Evolutionary conservation across 31 red algal species (phyloP).

Genomic region (Odonthalia washingtoniensis): DNA sequence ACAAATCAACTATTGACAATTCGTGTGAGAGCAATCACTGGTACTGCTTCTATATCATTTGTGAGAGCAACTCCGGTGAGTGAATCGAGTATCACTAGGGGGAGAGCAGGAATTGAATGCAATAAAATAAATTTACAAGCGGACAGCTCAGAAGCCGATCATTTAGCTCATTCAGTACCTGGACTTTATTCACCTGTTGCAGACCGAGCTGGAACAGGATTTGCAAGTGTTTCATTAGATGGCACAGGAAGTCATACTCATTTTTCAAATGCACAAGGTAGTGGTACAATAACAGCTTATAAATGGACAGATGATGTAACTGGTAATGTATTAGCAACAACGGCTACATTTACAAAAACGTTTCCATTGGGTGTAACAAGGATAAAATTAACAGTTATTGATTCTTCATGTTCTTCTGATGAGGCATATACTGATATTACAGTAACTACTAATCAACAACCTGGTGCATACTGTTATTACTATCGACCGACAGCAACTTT

Average conservation of each 20-base stretch:
- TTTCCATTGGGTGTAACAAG: constrained; percentile 45
- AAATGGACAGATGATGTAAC: constrained; percentile 49
- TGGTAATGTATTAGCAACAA: constrained; percentile 23
- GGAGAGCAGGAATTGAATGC: too few relatives aligned
- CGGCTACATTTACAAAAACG: constrained; percentile 8
- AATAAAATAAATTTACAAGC: too few relatives aligned
- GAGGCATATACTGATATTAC: constrained; percentile 52
- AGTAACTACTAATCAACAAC: constrained; percentile 41
- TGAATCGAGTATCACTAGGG: too few relatives aligned
- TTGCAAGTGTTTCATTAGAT: constrained; percentile 33
- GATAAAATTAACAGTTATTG: constrained; percentile 42
- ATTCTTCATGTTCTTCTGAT: constrained; percentile 40
- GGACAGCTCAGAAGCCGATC: too few relatives aligned
- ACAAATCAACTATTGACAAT: too few relatives aligned
- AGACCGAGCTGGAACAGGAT: constrained; percentile 39
- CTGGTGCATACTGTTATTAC: constrained; percentile 48
- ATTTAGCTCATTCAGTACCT: constrained; percentile 55
- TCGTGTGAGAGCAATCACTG: too few relatives aligned
- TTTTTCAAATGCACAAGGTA: constrained; percentile 12
- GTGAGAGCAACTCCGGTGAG: too few relatives aligned
- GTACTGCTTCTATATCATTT: too few relatives aligned
- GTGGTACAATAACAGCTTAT: constrained; percentile 43
- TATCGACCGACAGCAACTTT: constrained; percentile 14
- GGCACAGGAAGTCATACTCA: constrained; percentile 52
- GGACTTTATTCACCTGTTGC: constrained; percentile 39